Conservation (phyloP, 805 yeast species). For the Cyberlindnera mycetangii region DNA sequence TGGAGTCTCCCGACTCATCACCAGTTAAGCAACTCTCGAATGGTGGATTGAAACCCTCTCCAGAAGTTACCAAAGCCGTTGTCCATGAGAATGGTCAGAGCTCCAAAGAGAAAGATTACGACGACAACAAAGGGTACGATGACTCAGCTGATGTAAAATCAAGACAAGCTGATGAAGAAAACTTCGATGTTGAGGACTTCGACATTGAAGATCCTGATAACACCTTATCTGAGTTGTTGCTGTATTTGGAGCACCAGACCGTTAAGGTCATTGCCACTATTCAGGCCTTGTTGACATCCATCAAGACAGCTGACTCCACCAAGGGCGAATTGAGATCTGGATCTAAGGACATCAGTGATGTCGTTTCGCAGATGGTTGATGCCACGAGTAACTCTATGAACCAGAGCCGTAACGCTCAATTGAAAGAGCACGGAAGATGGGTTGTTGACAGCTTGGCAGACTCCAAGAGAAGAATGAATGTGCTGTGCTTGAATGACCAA, state of each 20-base stretch:
- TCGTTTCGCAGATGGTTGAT: conserved; percentile 82
- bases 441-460: conserved; percentile 84
- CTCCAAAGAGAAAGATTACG: background rate
- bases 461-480: conserved; percentile 79
- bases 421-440: conserved; percentile 89
- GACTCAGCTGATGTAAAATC: conserved; percentile 1
- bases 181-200: conserved; percentile 70
- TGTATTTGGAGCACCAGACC: conserved; percentile 90
- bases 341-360: conserved; percentile 71
- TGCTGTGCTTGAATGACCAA: conserved; percentile 49
- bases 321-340: conserved; percentile 70
- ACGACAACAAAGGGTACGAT: background rate
- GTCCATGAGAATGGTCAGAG: background rate
- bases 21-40: background rate
- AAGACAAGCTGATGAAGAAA: conserved; percentile 23
- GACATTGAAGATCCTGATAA: conserved; percentile 87
- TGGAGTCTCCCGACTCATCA: background rate
- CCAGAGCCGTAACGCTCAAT: conserved; percentile 78
- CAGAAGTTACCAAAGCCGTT: background rate
- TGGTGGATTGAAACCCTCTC: background rate
- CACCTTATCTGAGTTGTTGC: conserved; percentile 76
- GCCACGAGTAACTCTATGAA: conserved; percentile 87
- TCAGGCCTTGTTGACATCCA: conserved; percentile 74
- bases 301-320: conserved; percentile 72
- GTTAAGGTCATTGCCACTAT: conserved; percentile 88